A percentile compares a stretch with the other conserved stretches of the same genome.
phyloP scores from a whole-genome alignment of 257 asterid species.

The Phtheirospermum japonicum region DNA sequence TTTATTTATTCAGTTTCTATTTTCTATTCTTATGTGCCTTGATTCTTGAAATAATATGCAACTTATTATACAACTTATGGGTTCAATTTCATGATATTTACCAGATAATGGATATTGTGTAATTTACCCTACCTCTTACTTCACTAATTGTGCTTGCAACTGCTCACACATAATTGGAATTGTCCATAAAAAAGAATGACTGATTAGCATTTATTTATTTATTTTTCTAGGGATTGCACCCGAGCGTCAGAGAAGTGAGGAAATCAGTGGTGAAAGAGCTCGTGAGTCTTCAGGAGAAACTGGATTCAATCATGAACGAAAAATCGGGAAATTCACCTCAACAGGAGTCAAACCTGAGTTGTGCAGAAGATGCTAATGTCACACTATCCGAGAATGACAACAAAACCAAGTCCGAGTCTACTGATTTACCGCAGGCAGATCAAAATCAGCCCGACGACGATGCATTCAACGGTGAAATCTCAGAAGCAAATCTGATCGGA shows the following conservation, averaged over 20 bases:
- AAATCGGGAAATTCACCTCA: conserved; percentile 22
- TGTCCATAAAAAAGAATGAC: too few species aligned
- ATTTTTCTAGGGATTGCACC: conserved; percentile 52
- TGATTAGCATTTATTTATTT: background rate
- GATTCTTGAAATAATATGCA: too few species aligned
- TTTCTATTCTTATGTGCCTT: too few species aligned
- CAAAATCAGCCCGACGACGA: conserved; percentile 22
- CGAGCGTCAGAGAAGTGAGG: conserved; percentile 54
- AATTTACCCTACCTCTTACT: too few species aligned
- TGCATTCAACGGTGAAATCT: conserved; percentile 3
- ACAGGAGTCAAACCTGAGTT: conserved; percentile 9
- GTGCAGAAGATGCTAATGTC: conserved; percentile 24
- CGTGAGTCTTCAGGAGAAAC: conserved; percentile 64
- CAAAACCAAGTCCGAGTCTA: conserved; percentile 2
- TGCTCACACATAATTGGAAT: too few species aligned
- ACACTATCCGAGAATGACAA: conserved; percentile 5
- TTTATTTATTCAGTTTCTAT: background rate
- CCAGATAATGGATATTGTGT: too few species aligned
- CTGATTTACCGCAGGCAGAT: conserved; percentile 15
- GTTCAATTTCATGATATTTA: too few species aligned
- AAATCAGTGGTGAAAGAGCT: conserved; percentile 65
- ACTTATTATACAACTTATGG: too few species aligned
- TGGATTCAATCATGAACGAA: conserved; percentile 36
- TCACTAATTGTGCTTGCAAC: too few species aligned
- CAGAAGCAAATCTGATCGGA: background rate